These are phyloP conservation scores for Fragilaria radians DNA, from an alignment of 108 stramenopile genomes.

Conservation along the genomic window DNA sequence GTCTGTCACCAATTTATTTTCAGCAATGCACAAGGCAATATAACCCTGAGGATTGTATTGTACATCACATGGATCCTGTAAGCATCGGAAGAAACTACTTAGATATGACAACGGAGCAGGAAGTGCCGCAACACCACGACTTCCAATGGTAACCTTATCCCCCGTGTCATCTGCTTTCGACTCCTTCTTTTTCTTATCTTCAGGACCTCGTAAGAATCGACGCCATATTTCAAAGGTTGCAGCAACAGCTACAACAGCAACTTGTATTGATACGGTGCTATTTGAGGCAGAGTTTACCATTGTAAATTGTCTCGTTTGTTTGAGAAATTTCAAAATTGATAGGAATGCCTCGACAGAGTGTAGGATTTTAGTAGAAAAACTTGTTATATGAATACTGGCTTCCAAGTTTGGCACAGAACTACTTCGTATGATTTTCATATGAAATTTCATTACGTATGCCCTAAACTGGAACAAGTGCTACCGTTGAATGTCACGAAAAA, in stretches of 20 bases:
- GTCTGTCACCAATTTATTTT: constrained; percentile 77
- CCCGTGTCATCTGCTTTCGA: background rate
- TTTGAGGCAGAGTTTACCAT: no score
- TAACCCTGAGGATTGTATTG: constrained; percentile 48
- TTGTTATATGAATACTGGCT: no score
- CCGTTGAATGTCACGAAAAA: no score
- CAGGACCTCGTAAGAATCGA: background rate
- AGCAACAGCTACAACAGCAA: background rate
- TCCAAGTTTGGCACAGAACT: no score
- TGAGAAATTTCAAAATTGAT: no score
- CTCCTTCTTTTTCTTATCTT: background rate
- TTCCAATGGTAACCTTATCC: constrained; percentile 6
- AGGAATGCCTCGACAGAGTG: no score
- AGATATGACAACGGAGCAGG: constrained; percentile 49
- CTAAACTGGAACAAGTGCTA: no score
- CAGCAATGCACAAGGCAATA: constrained; percentile 71
- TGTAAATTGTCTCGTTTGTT: no score
- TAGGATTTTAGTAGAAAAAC: no score
- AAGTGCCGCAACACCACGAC: constrained; percentile 31
- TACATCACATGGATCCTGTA: constrained; percentile 64
- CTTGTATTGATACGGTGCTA: no score
- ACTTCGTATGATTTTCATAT: no score
- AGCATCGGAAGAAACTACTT: constrained; percentile 36
- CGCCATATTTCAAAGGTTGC: background rate
- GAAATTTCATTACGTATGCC: no score